These are phyloP conservation scores for Neostapfia colusana DNA, from an alignment of 176 grass and related monocot species.

Conservation along the genomic window DNA sequence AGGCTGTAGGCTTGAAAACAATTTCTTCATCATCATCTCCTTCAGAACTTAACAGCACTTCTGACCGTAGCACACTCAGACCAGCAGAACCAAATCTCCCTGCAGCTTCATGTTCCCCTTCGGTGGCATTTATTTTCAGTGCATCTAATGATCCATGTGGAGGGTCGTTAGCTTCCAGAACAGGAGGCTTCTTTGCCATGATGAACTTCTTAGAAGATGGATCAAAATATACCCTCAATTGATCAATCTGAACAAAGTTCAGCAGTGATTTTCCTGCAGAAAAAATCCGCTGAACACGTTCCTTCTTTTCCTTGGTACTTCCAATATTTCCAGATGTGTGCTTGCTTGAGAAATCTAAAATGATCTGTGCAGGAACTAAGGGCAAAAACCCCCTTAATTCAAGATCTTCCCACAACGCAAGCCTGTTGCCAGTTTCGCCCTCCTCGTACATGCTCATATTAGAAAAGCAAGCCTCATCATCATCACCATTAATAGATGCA, in stretches of 20 bases:
- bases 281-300: slow-evolving; percentile 71
- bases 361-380: slow-evolving; percentile 70
- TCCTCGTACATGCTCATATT: slow-evolving; percentile 77
- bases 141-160: slow-evolving; percentile 12
- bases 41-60: slow-evolving; percentile 49
- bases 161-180: slow-evolving; percentile 21
- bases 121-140: slow-evolving; percentile 13
- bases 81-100: slow-evolving; percentile 29
- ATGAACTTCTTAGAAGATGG: slow-evolving; percentile 64
- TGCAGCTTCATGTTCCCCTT: slow-evolving; percentile 29
- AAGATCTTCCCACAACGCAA: slow-evolving; percentile 83
- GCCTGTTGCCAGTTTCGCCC: slow-evolving; percentile 72
- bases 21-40: slow-evolving; percentile 95
- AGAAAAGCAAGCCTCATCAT: slow-evolving; percentile 78
- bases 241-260: slow-evolving; percentile 63
- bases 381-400: slow-evolving; percentile 90
- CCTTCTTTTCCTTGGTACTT: slow-evolving; percentile 61
- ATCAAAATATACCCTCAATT: slow-evolving; percentile 74
- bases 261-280: slow-evolving; percentile 62
- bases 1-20: slow-evolving; percentile 68
- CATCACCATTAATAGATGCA: slow-evolving; percentile 56
- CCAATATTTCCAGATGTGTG: slow-evolving; percentile 59
- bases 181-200: slow-evolving; percentile 55
- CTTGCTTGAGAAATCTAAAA: slow-evolving; percentile 91
- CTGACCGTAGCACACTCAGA: slow-evolving; percentile 19